These are phyloP conservation scores for Planoprotostelium fungivorum DNA, from an alignment of 78 protist genomes.

Conservation along the genomic window DNA sequence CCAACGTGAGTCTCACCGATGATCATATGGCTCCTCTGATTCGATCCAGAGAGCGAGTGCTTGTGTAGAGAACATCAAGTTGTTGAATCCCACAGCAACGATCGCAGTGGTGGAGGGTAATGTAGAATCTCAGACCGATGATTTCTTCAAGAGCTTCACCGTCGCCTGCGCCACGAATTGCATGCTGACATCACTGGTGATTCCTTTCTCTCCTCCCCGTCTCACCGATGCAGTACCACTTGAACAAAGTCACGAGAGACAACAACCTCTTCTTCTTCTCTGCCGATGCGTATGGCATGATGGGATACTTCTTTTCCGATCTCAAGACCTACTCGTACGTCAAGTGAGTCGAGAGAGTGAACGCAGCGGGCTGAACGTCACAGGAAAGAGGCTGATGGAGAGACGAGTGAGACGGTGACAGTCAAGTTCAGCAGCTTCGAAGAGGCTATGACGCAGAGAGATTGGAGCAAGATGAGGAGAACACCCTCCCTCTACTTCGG, in stretches of 20 bases:
- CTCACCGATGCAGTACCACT: background rate
- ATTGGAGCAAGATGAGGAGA: background rate
- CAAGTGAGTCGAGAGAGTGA: too few relatives aligned
- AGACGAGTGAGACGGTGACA: background rate
- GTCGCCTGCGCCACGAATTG: constrained; percentile 32
- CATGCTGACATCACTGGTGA: background rate
- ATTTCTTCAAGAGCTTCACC: constrained; percentile 8
- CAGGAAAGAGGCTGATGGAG: background rate
- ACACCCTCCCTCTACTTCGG: background rate
- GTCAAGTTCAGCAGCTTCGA: background rate
- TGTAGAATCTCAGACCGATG: constrained; percentile 16
- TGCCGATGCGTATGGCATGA: constrained; percentile 39
- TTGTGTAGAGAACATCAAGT: constrained; percentile 26
- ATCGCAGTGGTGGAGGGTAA: constrained; percentile 5
- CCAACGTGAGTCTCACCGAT: constrained; percentile 16
- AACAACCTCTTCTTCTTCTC: constrained; percentile 35
- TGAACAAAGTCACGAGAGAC: constrained; percentile 44
- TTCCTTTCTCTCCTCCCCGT: background rate
- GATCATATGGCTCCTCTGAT: constrained; percentile 31
- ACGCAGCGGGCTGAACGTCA: background rate
- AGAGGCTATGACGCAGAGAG: background rate
- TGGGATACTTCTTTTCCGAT: constrained; percentile 69
- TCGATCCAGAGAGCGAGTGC: constrained; percentile 50
- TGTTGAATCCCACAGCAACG: constrained; percentile 73
- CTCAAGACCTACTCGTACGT: background rate